Base-by-base conservation (phyloP, 768 basidiomycete genomes). In the Russula emetica region DNA sequence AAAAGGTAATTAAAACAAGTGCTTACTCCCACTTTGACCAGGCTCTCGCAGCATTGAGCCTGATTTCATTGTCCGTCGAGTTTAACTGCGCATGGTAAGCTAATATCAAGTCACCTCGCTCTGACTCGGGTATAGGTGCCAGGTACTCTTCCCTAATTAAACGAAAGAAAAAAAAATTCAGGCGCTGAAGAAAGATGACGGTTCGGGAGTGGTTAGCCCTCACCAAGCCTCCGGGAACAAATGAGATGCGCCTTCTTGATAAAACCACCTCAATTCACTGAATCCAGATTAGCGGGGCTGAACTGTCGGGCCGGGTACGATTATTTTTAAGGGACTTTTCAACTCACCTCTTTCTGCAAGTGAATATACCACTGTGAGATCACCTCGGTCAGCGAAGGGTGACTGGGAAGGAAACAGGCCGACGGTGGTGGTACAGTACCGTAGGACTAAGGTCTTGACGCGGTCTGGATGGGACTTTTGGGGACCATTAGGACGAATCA, bases 1-100 rank as follows among this genome's bases (percentile, higher is more conserved):
- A 56, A 56, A 38, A 55, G 28, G 14, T 22, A 52, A 52, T 38
- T 3, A n/a, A 50, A 20, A 14, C 6, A 26, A 22, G n/a, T 34
- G 81, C 91, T 71, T 69, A 91, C 91, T 95, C 94, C 90, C 91
- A 96, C 72, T 87, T 90, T 22, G 87, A 78, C 92, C 93, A 95
- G 3, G 91, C 90, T 70, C 82, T 89, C 4, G 92, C 92, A 13
- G 92, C 93, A 8, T 62, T 76, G 36, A 88, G 69, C 38, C 88
- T 79, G 4, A 78, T 83, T 68, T 82, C 77, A 36, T 89, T 85
- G 70, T 95, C 88, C 1, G 77, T 76, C 7, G 89, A 85, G 70
- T 85, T 86, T 52, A 96, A 82, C 59, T 86, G 88, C 5, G 81
- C 79, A 69, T 94, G 88, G 73, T 97, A 98, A 0, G 95, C 95